Base-by-base conservation (phyloP, 140 eudicot genomes). In the Senecio squalidus region DNA sequence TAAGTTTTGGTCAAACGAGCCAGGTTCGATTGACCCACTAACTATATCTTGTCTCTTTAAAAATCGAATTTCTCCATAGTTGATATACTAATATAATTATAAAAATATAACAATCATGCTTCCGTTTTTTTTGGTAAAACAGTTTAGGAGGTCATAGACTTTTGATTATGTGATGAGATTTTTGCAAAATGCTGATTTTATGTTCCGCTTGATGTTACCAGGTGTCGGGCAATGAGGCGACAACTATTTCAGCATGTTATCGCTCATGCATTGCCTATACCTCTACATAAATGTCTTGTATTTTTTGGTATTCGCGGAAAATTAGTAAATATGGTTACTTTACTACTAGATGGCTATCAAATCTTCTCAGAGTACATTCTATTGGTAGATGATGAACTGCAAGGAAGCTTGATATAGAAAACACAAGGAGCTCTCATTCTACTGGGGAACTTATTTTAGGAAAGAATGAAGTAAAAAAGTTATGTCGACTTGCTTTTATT, bases 361-460 rank as follows among this genome's bases (percentile, higher is more conserved):
- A 36, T 11, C 6, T 29, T 10, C 26, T 28, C 10, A 6, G 44
- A 24, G 51, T 33, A 64, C 60, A 64, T 34, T 34, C 47, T 50
- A 48, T 51, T 24, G 51, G 51, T 63, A n/a, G 49, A 49, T 28
- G 59, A 63, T 48, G 17, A 33, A 31, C 36, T 49, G 54, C 20
- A 27, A 21, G 0, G 29, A 27, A 47, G 9, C 14, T 47, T 33
- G 2, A 31, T 31, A 33, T 33, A 33, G 39, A 33, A 33, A 36
- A 15, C 10, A 36, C 43, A 13, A 11, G 15, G 15, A 36, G 43
- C 43, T 36, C 40, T 1, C 14, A 36, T 9, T 10, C 10, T 36
- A 36, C 43, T 2, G 14, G 7, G 43, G 43, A 36, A 36, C 16
- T 36, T 36, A 36, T 11, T 36, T 10, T 36, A 10, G 43, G 43